Percentiles rank a stretch among this genome's conserved stretches.
Evolutionary conservation across 1,284 basidiomycete genomes (phyloP).

Genomic region (Schizophyllum amplum): DNA sequence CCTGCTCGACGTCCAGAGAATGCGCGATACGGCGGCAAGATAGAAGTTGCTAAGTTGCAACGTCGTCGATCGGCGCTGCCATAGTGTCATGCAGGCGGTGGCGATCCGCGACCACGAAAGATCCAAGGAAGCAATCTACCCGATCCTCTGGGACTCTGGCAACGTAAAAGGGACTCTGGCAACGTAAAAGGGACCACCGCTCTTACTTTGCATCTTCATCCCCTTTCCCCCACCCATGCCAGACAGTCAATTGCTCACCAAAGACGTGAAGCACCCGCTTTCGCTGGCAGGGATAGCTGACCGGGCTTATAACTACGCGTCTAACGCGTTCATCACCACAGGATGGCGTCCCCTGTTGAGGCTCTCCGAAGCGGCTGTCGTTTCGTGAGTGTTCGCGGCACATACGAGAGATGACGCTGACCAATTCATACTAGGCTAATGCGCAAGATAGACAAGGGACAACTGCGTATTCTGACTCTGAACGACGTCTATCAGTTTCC

Average conservation of each 20-base stretch:
- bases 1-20: too few relatives aligned
- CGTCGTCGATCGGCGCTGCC: too few relatives aligned
- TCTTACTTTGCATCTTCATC: neutral
- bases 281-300: conserved; percentile 35
- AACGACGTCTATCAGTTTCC: conserved; percentile 42
- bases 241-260: conserved; percentile 29
- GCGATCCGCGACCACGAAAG: neutral
- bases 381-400: conserved; percentile 27
- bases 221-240: conserved; percentile 23
- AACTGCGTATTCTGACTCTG: conserved; percentile 37
- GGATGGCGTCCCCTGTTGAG: conserved; percentile 33
- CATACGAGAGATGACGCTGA: conserved; percentile 2
- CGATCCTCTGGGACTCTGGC: neutral
- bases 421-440: conserved; percentile 28
- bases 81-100: neutral
- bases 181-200: too few relatives aligned
- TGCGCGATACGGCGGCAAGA: too few relatives aligned
- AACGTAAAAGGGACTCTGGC: too few relatives aligned
- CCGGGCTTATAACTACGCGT: conserved; percentile 28
- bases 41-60: too few relatives aligned
- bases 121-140: neutral
- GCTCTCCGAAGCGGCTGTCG: conserved; percentile 37
- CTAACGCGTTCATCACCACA: conserved; percentile 25
- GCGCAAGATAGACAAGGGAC: conserved; percentile 38
- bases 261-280: conserved; percentile 31